Percentiles rank a stretch among this genome's conserved stretches.
phyloP scores from a whole-genome alignment of 2,329 filamentous ascomycete species.

The Dryadomyces quercivorus region DNA sequence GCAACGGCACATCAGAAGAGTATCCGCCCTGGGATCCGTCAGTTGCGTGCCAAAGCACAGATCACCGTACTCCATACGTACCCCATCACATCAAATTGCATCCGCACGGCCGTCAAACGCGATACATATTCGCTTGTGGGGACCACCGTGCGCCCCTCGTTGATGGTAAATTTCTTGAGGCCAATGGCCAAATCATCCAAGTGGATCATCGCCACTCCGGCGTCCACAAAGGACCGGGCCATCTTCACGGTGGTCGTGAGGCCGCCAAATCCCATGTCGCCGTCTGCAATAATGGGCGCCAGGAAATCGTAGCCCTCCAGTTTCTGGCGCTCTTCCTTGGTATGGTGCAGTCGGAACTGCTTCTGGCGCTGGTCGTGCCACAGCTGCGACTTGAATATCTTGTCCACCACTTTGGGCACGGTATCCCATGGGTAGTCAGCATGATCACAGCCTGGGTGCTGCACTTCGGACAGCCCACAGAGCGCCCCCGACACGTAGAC shows the following conservation, averaged over 20 bases:
- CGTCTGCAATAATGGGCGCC: conserved; percentile 27
- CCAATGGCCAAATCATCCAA: conserved; percentile 29
- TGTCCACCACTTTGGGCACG: conserved; percentile 26
- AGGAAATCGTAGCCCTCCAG: conserved; percentile 27
- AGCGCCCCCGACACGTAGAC: conserved; percentile 27
- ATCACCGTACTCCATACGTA: too few species aligned
- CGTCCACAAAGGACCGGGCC: conserved; percentile 26
- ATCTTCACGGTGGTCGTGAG: conserved; percentile 27
- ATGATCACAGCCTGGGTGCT: conserved; percentile 25
- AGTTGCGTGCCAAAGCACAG: not conserved
- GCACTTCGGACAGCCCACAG: conserved; percentile 24
- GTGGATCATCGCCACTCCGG: conserved; percentile 29
- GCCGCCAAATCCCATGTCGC: conserved; percentile 29
- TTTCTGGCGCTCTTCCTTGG: conserved; percentile 16
- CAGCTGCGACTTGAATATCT: conserved; percentile 26
- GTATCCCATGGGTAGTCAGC: conserved; percentile 30
- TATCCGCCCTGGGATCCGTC: conserved; percentile 16
- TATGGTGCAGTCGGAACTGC: conserved; percentile 22
- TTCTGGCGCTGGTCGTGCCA: conserved; percentile 28
- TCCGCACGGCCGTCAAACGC: conserved; percentile 21
- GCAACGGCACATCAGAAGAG: conserved; percentile 24
- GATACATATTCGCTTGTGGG: conserved; percentile 26
- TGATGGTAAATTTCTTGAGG: conserved; percentile 30
- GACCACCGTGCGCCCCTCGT: conserved; percentile 26
- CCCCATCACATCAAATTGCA: conserved; percentile 28